Percentiles rank a stretch among this genome's conserved stretches.
These are phyloP conservation scores for Solanum sejunctum DNA, from an alignment of 257 asterid genomes.

Conservation along the genomic window DNA sequence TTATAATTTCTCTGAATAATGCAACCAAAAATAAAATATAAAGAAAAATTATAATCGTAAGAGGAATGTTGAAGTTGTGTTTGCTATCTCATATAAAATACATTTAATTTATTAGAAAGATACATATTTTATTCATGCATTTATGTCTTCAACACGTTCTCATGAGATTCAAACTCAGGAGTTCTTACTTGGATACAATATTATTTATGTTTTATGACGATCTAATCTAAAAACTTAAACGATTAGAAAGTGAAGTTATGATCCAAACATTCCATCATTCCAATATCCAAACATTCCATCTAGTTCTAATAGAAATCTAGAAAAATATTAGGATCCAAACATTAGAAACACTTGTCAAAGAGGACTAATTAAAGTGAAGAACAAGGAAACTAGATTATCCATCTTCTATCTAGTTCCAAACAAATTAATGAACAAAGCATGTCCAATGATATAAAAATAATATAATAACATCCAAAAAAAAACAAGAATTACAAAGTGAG, in stretches of 20 bases:
- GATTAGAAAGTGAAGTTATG: not conserved
- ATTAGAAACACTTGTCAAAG: not conserved
- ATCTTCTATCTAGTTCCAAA: not conserved
- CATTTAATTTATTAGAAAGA: not conserved
- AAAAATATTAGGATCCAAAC: not conserved
- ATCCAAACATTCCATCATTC: no score
- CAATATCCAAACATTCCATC: no score
- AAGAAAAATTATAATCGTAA: not conserved
- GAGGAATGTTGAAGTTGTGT: not conserved
- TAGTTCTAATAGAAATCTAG: no score
- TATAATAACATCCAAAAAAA: not conserved
- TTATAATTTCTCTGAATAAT: not conserved
- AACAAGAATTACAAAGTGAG: not conserved
- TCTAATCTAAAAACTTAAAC: not conserved
- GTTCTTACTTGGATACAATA: not conserved
- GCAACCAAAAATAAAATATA: not conserved
- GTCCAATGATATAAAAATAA: not conserved
- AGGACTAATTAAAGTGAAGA: not conserved
- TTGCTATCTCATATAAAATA: not conserved
- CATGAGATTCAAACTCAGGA: not conserved
- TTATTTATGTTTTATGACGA: not conserved
- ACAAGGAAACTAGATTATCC: not conserved
- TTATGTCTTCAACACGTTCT: not conserved
- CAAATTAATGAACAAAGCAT: not conserved
- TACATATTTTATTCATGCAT: not conserved